Conservation (phyloP, 371 early-diverging fungal genomes). For the Homolaphlyctis polyrhiza region DNA sequence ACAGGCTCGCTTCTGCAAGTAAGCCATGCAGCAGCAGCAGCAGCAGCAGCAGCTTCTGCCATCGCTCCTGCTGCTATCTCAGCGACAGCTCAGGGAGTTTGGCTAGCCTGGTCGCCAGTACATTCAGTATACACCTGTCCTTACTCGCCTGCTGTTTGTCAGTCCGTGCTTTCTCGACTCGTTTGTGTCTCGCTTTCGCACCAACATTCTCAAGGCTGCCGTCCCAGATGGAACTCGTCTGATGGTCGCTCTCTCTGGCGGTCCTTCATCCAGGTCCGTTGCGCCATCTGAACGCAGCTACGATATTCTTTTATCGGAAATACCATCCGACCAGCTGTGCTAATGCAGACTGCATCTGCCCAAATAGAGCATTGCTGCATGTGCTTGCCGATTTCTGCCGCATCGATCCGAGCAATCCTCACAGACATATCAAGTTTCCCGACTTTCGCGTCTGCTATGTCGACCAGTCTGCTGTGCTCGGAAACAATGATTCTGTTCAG, state of each 20-base stretch:
- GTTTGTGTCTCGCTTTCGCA: not conserved
- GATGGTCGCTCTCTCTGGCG: constrained; percentile 83
- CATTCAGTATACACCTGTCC: no score
- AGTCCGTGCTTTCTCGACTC: constrained; percentile 1
- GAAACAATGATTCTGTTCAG: constrained; percentile 24
- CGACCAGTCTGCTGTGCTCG: constrained; percentile 62
- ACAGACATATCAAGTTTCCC: constrained; percentile 48
- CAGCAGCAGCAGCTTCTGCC: no score
- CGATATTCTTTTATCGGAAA: not conserved
- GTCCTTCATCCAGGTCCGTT: constrained; percentile 68
- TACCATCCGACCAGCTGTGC: not conserved
- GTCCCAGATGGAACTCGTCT: constrained; percentile 42
- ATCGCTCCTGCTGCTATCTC: no score
- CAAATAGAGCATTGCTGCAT: not conserved
- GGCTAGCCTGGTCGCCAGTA: no score
- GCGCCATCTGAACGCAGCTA: not conserved
- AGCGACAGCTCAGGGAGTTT: no score
- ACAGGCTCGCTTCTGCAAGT: not conserved
- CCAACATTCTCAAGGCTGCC: not conserved
- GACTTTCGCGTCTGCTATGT: constrained; percentile 65
- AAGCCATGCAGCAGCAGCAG: no score
- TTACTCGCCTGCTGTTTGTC: not conserved
- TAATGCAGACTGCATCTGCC: not conserved
- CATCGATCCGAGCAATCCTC: constrained; percentile 41
- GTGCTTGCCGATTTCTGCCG: not conserved